Evolutionary conservation across 2,329 filamentous ascomycete species (phyloP).

Genomic region (Coleophoma crateriformis): DNA sequence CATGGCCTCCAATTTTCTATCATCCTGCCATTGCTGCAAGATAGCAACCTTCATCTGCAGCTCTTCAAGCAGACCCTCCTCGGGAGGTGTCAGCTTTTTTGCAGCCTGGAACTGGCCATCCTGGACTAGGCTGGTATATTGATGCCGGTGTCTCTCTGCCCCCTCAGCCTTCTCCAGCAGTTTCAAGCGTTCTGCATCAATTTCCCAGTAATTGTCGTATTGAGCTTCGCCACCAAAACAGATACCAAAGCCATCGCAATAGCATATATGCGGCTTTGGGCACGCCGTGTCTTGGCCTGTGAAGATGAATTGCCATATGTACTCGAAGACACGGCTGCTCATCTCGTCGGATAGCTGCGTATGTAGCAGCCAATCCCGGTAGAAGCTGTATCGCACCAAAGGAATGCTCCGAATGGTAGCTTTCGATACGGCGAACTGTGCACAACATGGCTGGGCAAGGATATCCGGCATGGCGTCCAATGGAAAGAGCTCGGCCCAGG

Average conservation of each 20-base stretch:
- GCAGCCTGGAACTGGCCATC: background rate
- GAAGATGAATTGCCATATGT: conserved; percentile 61
- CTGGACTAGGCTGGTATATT: background rate
- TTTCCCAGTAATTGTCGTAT: conserved; percentile 9
- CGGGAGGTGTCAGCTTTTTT: background rate
- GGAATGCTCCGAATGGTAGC: conserved; percentile 44
- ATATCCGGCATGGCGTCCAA: conserved; percentile 33
- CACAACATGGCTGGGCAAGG: conserved; percentile 54
- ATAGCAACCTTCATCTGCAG: background rate
- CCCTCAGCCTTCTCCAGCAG: background rate
- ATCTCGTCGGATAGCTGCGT: conserved; percentile 47
- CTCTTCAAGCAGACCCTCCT: background rate
- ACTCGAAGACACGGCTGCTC: conserved; percentile 58
- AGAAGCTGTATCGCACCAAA: conserved; percentile 46
- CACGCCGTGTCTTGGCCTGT: conserved; percentile 37
- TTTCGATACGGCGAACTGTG: conserved; percentile 57
- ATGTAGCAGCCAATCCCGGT: conserved; percentile 54
- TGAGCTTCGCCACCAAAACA: conserved; percentile 23
- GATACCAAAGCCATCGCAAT: conserved; percentile 26
- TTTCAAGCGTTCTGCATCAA: background rate
- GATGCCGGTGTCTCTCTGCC: background rate
- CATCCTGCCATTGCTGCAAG: background rate
- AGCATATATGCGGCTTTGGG: conserved; percentile 20
- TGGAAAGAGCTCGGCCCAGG: conserved; percentile 28
- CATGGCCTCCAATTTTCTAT: background rate